Conservation (phyloP, 2,329 filamentous ascomycete genomes). For the Fusarium chuoi region DNA sequence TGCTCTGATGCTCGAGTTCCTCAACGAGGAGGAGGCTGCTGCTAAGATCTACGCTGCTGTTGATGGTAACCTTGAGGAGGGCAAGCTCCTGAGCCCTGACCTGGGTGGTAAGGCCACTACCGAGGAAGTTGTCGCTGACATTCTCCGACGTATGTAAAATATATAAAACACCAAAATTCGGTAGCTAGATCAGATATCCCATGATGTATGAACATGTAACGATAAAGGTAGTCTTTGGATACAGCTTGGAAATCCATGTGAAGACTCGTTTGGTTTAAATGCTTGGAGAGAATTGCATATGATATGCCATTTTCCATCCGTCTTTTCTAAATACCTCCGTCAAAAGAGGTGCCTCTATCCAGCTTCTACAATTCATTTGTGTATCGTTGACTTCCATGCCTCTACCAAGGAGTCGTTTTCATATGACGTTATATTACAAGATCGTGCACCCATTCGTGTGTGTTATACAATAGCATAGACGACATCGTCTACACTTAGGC, state of each 20-base stretch:
- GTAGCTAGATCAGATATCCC: conserved; percentile 4
- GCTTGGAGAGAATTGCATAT: conserved; percentile 41
- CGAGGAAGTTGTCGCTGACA: conserved; percentile 86
- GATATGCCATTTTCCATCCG: conserved; percentile 31
- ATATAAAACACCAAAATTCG: conserved; percentile 8
- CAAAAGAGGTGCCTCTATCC: not conserved
- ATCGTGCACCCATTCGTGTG: conserved; percentile 36
- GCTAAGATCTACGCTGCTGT: conserved; percentile 92
- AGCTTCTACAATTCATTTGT: conserved; percentile 25
- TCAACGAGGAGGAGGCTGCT: conserved; percentile 86
- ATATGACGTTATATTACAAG: conserved; percentile 44
- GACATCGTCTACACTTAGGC: conserved; percentile 6
- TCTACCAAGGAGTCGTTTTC: conserved; percentile 10
- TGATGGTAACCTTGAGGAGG: conserved; percentile 88
- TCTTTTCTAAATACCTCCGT: conserved; percentile 16
- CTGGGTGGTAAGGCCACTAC: conserved; percentile 89
- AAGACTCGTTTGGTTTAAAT: conserved; percentile 11
- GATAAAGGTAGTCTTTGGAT: not conserved
- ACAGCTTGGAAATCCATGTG: conserved; percentile 1
- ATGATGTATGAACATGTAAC: not conserved
- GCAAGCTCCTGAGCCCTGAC: conserved; percentile 84
- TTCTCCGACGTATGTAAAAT: conserved; percentile 80
- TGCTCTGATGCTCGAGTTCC: conserved; percentile 95
- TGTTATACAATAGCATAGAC: conserved; percentile 39
- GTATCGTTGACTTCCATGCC: conserved; percentile 29